Base-by-base conservation (phyloP, 495 filamentous ascomycete genomes). In the Neurospora sp. region DNA sequence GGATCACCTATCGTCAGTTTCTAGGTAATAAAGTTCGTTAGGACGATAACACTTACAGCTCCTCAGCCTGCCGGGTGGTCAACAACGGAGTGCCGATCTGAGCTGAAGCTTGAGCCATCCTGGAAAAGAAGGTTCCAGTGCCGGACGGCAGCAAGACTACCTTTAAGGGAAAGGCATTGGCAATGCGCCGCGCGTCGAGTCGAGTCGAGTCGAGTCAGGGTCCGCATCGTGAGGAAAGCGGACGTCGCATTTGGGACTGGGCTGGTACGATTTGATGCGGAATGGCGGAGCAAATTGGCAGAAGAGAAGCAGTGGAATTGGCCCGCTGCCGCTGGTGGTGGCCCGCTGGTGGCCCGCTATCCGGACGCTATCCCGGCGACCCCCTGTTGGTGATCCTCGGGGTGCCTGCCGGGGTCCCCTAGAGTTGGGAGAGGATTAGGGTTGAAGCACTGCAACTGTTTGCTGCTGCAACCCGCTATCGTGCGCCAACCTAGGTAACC, bases 1-100 rank as follows among this genome's bases (percentile, higher is more conserved):
- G 40, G 40, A 41, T 41, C 40, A 6, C 48, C 37, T 35, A 35
- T 35, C 31, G 31, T 35, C 31, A 35, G 31, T 35, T 35, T 35
- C 31, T 35, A 4, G 27, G 27, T 31, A 35, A 35, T 35, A 35
- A 35, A 35, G 31, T 12, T n/a, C n/a, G 27, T 12, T 20, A 27
- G 53, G 20, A 46, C 68, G 46, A 38, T 11, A 39, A 18, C 31
- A 83, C 88, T 80, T 86, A 94, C 92, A 94, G 90, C 87, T 94
- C 91, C 80, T 92, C 92, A 75, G 92, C 91, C 86, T 94, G 92
- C 75, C 91, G 87, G 71, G 80, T 83, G 71, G 91, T 93, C 80
- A 94, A 85, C 2, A 65, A 65, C 53, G 53, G 53, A 65, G 53
- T 65, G 53, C 53, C 53, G 14, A 65, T 65, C 53, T 65, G 53